Evolutionary conservation across 2,329 filamentous ascomycete species (phyloP).

Genomic region (Sporothrix curviconia): DNA sequence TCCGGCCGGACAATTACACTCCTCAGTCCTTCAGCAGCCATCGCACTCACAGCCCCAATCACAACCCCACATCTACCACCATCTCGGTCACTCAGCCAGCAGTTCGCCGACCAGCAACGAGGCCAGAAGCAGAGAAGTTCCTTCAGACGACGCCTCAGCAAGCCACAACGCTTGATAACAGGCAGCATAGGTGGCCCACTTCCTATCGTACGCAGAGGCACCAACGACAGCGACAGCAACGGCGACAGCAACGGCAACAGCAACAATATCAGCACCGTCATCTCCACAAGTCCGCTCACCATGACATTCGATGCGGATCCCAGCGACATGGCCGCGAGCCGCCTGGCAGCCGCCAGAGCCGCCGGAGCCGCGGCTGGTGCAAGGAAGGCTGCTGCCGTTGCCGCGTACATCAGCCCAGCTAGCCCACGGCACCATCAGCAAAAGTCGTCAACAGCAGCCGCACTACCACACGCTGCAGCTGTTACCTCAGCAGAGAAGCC

Average conservation of each 20-base stretch:
- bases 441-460: too few relatives aligned
- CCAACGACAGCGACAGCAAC: background rate
- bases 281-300: constrained; percentile 3
- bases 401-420: background rate
- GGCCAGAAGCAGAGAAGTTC: too few relatives aligned
- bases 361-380: background rate
- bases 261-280: background rate
- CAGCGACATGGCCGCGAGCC: background rate
- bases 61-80: background rate
- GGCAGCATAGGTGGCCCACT: background rate
- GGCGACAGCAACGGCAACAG: too few relatives aligned
- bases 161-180: background rate
- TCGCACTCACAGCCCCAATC: background rate
- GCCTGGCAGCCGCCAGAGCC: background rate
- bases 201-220: background rate
- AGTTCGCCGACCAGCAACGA: background rate
- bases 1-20: background rate
- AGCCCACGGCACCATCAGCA: too few relatives aligned
- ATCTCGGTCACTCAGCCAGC: background rate
- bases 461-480: background rate
- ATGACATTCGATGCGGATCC: background rate
- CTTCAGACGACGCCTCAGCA: constrained; percentile 4
- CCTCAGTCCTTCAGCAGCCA: too few relatives aligned
- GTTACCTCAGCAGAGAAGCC: too few relatives aligned
- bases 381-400: background rate